phyloP scores from a whole-genome alignment of 805 yeast genomes.

The Scheffersomyces ergatensis region DNA sequence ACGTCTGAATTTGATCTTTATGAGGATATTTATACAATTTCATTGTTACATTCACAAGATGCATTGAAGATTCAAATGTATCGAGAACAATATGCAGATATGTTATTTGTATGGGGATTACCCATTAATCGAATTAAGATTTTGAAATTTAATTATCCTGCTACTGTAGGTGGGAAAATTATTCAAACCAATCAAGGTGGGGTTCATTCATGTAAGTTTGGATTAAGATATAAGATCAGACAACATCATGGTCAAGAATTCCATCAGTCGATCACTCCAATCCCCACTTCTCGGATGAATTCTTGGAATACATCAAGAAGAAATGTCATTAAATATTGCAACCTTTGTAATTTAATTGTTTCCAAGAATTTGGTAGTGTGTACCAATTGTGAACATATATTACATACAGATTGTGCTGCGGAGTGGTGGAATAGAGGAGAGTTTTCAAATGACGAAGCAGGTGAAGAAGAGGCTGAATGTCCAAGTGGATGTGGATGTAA shows the following conservation, averaged over 20 bases:
- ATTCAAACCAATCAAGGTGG: slow-evolving; percentile 6
- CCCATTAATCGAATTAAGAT: slow-evolving; percentile 78
- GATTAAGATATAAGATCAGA: slow-evolving; percentile 21
- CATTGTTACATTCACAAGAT: slow-evolving; percentile 40
- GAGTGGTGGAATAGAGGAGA: slow-evolving; percentile 65
- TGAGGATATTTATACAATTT: slow-evolving; percentile 39
- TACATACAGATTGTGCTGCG: slow-evolving; percentile 76
- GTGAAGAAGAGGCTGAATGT: slow-evolving; percentile 47
- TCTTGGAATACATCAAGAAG: slow-evolving; percentile 30
- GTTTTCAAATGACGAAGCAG: slow-evolving; percentile 8
- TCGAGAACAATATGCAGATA: slow-evolving; percentile 71
- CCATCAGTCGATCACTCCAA: slow-evolving; percentile 22
- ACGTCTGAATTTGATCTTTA: slow-evolving; percentile 40
- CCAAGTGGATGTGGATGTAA: slow-evolving; percentile 85
- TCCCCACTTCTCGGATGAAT: slow-evolving; percentile 17
- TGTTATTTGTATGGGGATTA: slow-evolving; percentile 80
- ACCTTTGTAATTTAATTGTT: slow-evolving; percentile 62
- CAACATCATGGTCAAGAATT: slow-evolving; percentile 17
- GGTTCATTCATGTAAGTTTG: slow-evolving; percentile 34
- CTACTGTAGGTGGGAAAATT: slow-evolving; percentile 9
- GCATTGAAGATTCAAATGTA: slow-evolving; percentile 35
- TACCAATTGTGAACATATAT: slow-evolving; percentile 69
- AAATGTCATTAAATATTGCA: slow-evolving; percentile 47
- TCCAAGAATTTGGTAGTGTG: slow-evolving; percentile 65
- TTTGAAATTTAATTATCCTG: slow-evolving; percentile 60